Percentiles rank a stretch among this genome's conserved stretches.
Evolutionary conservation across 2,329 filamentous ascomycete species (phyloP).

Genomic region (Exserohilum turcica): DNA sequence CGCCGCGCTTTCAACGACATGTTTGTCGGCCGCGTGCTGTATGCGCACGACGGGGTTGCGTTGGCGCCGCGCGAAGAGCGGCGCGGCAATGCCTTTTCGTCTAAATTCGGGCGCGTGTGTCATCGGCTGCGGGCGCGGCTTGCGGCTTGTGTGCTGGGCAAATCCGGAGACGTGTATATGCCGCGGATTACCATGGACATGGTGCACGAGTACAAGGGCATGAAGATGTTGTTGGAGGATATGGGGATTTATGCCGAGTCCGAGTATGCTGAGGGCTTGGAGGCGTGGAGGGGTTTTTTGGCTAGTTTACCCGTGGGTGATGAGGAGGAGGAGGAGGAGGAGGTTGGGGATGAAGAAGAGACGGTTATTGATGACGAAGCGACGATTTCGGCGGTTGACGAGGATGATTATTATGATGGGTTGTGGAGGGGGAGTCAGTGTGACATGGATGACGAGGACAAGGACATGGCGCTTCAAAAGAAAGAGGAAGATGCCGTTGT

Average conservation of each 20-base stretch:
- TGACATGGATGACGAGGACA: background rate
- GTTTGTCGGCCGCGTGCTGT: slow-evolving; percentile 14
- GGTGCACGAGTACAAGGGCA: slow-evolving; percentile 12
- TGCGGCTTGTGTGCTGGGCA: slow-evolving; percentile 2
- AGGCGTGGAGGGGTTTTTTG: slow-evolving; percentile 14
- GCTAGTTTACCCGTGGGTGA: background rate
- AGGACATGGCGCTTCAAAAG: background rate
- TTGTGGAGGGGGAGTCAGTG: too few relatives aligned
- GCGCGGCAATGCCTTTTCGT: slow-evolving; percentile 17
- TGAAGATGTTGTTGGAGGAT: slow-evolving; percentile 3
- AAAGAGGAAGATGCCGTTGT: slow-evolving; percentile 4
- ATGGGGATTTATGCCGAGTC: slow-evolving; percentile 11
- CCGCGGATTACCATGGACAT: slow-evolving; percentile 17
- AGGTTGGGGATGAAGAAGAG: background rate
- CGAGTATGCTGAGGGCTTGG: background rate
- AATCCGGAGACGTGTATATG: slow-evolving; percentile 14
- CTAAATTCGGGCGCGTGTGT: slow-evolving; percentile 24
- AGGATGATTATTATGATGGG: too few relatives aligned
- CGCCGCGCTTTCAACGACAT: slow-evolving; percentile 22
- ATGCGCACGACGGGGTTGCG: slow-evolving; percentile 3
- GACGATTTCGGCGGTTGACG: too few relatives aligned
- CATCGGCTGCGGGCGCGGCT: slow-evolving; percentile 6
- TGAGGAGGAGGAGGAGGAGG: background rate
- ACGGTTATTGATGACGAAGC: background rate
- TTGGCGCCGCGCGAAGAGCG: slow-evolving; percentile 7